Base-by-base conservation (phyloP, 768 basidiomycete genomes). In the Dentipellis sp. region DNA sequence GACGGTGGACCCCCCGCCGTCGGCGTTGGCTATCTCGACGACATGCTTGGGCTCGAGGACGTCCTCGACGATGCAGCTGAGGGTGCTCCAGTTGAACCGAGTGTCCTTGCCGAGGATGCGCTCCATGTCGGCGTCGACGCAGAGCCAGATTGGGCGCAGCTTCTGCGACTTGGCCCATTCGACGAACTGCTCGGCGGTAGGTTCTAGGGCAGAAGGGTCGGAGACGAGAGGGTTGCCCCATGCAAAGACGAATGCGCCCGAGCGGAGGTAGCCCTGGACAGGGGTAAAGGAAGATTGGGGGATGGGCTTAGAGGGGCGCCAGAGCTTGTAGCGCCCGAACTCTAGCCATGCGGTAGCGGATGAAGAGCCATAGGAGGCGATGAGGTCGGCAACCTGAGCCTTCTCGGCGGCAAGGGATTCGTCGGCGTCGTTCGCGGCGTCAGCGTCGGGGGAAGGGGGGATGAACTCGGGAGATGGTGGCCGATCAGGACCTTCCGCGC, bases 331-430 rank as follows among this genome's bases (percentile, higher is more conserved):
- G 59, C 66, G 71, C 46, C 61, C 77, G 71, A 57, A 60, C 64
- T 90, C 85, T 9, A 86, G 74, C 84, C 84, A 88, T 9, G 84
- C 79, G 0, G 84, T 88, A 42, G 84, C 78, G 53, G 80, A 80
- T 7, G 82, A 80, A 36, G 85, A 84, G 16, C 85, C 84, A 59
- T 87, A 80, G 52, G 75, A 72, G 4, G 83, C 84, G 48, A 86
- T 79, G 59, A 88, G 73, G 59, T 71, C 47, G 6, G 53, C 42
- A 16, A 46, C n/a, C 21, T 53, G 42, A 0, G 40, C 58, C 37
- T 62, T 62, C 23, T 57, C 58, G 5, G 52, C 60, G 14, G 49
- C 42, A 8, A 56, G 59, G 1, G 38, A 50, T 36, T 53, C 59
- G 7, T 29, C 55, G 40, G 55, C 54, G 7, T 59, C 12, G 45